These are phyloP conservation scores for Mycena rebaudengoi DNA, from an alignment of 768 basidiomycete species.

Conservation along the genomic window DNA sequence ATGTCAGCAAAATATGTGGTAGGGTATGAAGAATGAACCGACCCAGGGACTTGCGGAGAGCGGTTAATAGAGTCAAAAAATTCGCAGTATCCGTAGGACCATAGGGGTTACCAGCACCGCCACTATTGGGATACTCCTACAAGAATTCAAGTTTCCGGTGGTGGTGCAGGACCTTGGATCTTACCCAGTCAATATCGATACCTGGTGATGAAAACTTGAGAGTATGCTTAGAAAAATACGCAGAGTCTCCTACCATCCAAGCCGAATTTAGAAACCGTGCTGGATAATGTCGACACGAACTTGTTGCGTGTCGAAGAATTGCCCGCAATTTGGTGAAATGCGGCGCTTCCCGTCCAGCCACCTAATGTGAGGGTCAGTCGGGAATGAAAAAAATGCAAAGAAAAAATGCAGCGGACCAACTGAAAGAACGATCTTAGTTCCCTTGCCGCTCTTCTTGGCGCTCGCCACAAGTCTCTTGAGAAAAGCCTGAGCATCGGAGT, in stretches of 20 bases:
- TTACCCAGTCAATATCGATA: conserved; percentile 64
- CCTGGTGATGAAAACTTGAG: conserved; percentile 36
- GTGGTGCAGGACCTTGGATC: background rate
- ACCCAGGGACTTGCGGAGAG: conserved; percentile 62
- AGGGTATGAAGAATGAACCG: no score
- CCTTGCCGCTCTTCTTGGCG: conserved; percentile 54
- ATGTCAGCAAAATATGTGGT: background rate
- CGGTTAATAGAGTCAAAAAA: conserved; percentile 65
- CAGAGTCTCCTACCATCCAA: conserved; percentile 53
- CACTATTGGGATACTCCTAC: conserved; percentile 77
- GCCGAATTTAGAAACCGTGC: conserved; percentile 54
- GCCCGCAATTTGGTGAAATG: conserved; percentile 59
- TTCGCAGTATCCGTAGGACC: conserved; percentile 71
- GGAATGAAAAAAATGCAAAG: background rate
- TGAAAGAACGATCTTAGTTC: conserved; percentile 39
- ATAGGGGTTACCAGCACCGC: conserved; percentile 69
- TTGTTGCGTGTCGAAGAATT: conserved; percentile 44
- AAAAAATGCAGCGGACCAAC: conserved; percentile 15
- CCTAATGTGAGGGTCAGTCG: conserved; percentile 23
- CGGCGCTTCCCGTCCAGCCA: conserved; percentile 61
- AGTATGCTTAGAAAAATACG: background rate
- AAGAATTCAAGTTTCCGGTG: background rate
- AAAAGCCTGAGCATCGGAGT: conserved; percentile 47
- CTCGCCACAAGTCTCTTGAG: conserved; percentile 54
- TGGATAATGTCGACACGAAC: conserved; percentile 55